These are phyloP conservation scores for Chlorella vulgaris DNA, from an alignment of 139 green algal genomes.

Conservation along the genomic window DNA sequence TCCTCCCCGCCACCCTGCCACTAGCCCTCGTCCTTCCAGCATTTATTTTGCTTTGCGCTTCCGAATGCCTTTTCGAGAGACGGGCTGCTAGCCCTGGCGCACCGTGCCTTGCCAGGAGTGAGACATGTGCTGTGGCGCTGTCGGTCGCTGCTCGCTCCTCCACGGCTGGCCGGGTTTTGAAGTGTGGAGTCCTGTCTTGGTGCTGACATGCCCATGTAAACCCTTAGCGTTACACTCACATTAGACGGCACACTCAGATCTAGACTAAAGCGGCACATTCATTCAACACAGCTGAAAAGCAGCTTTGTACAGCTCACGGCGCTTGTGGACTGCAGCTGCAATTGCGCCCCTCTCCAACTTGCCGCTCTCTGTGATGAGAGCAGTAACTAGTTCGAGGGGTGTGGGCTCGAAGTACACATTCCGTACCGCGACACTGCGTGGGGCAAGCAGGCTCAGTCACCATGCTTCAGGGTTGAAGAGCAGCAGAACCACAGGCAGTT, in stretches of 20 bases:
- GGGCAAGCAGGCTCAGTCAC: not conserved
- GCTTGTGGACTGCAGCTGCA: not conserved
- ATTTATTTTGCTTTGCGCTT: not conserved
- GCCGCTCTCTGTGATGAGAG: constrained; percentile 40
- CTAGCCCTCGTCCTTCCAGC: not conserved
- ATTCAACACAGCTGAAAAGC: constrained; percentile 18
- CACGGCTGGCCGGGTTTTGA: too few species aligned
- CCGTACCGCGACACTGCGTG: constrained; percentile 14
- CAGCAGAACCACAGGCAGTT: not conserved
- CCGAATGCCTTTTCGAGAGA: not conserved
- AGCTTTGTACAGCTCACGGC: constrained; percentile 1
- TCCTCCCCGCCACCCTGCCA: not conserved
- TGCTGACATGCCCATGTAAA: too few species aligned
- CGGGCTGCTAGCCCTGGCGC: not conserved
- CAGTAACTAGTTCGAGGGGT: constrained; percentile 33
- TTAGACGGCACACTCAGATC: too few species aligned
- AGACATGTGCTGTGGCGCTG: too few species aligned
- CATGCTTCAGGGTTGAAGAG: not conserved
- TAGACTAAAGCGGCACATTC: too few species aligned
- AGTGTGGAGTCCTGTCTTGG: too few species aligned
- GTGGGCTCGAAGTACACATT: constrained; percentile 58
- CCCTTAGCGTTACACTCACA: too few species aligned
- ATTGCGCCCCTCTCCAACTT: not conserved
- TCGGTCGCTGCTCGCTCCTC: too few species aligned
- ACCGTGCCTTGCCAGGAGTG: not conserved